Conservation (phyloP, 768 basidiomycete species). For the Suillus occidentalis region DNA sequence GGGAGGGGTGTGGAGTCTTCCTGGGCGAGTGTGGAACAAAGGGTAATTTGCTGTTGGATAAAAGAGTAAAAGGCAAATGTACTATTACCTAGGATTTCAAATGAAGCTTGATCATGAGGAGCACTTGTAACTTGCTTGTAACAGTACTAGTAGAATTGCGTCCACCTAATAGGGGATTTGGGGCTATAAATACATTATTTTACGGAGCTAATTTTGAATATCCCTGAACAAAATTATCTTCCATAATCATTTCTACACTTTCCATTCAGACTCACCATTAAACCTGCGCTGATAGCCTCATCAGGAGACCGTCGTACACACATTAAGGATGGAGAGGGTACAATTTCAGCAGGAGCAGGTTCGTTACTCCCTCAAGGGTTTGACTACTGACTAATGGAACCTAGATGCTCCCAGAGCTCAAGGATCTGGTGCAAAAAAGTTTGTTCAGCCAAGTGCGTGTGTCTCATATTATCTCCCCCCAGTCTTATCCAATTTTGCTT, state of each 20-base stretch:
- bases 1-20: constrained; percentile 67
- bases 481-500: constrained; percentile 6
- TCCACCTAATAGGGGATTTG: too few relatives aligned
- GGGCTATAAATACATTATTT: too few relatives aligned
- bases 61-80: neutral
- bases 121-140: too few relatives aligned
- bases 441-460: constrained; percentile 74
- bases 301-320: neutral
- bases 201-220: too few relatives aligned
- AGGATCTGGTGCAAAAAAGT: constrained; percentile 82
- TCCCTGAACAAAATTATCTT: neutral
- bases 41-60: neutral
- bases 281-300: neutral
- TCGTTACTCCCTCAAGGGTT: constrained; percentile 12
- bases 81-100: neutral
- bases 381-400: neutral
- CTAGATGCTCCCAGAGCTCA: constrained; percentile 93
- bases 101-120: neutral
- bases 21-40: constrained; percentile 60
- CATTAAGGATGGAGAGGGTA: constrained; percentile 78
- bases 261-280: neutral
- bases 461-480: neutral
- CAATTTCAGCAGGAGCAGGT: constrained; percentile 94
- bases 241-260: neutral
- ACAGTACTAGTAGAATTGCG: too few relatives aligned